phyloP scores from a whole-genome alignment of 805 yeast genomes.

The Saccharomyces cerevisiae region DNA sequence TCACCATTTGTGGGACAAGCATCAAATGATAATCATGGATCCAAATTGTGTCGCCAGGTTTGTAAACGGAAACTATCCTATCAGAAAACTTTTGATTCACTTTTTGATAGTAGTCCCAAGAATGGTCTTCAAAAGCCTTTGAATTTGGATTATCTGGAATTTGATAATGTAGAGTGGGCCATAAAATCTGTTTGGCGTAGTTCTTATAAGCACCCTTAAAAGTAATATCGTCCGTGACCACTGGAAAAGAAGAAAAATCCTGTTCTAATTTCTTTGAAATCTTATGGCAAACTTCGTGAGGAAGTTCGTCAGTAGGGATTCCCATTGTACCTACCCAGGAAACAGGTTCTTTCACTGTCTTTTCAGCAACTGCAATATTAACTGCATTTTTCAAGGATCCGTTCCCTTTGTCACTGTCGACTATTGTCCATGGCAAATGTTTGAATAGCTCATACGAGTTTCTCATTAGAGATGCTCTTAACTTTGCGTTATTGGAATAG shows the following conservation, averaged over 20 bases:
- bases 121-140: constrained; percentile 90
- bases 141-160: constrained; percentile 92
- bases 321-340: constrained; percentile 87
- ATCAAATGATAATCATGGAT: constrained; percentile 88
- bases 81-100: constrained; percentile 79
- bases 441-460: constrained; percentile 34
- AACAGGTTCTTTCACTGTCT: constrained; percentile 32
- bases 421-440: constrained; percentile 65
- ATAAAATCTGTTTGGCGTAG: constrained; percentile 86
- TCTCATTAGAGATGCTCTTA: constrained; percentile 31
- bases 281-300: constrained; percentile 43
- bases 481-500: constrained; percentile 53
- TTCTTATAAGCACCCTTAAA: constrained; percentile 87
- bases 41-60: constrained; percentile 78
- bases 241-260: constrained; percentile 53
- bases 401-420: constrained; percentile 66
- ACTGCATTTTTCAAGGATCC: constrained; percentile 86
- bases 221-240: constrained; percentile 66
- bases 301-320: constrained; percentile 80
- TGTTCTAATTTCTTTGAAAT: constrained; percentile 42
- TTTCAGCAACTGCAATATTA: constrained; percentile 43
- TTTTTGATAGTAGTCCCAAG: constrained; percentile 76
- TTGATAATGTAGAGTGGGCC: constrained; percentile 94
- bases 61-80: constrained; percentile 56
- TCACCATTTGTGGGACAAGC: constrained; percentile 76